Conservation (phyloP, 768 basidiomycete species). For the Amanita thiersii region DNA sequence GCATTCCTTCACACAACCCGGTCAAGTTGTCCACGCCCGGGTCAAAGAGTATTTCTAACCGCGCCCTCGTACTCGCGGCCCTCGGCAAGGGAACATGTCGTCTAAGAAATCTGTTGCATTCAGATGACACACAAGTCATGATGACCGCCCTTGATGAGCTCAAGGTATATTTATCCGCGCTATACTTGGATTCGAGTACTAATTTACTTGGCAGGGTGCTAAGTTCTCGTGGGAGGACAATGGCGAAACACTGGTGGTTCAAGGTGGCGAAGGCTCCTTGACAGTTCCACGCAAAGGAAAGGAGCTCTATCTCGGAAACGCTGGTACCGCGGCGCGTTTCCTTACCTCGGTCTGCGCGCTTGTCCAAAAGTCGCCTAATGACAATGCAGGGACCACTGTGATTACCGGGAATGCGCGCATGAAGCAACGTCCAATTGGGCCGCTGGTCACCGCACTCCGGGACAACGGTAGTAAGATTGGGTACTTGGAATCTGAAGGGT, state of each 20-base stretch:
- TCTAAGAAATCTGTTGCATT: slow-evolving; percentile 86
- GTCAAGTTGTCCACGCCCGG: slow-evolving; percentile 85
- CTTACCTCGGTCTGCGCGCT: slow-evolving; percentile 93
- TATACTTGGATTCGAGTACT: slow-evolving; percentile 1
- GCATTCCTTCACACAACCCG: slow-evolving; percentile 51
- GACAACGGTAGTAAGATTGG: slow-evolving; percentile 73
- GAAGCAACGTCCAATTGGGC: slow-evolving; percentile 97
- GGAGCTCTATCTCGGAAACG: slow-evolving; percentile 93
- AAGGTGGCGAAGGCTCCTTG: slow-evolving; percentile 78
- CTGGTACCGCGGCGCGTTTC: slow-evolving; percentile 97
- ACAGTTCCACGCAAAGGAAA: slow-evolving; percentile 71
- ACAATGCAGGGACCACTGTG: slow-evolving; percentile 47
- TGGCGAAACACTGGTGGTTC: slow-evolving; percentile 90
- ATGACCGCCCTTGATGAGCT: slow-evolving; percentile 89
- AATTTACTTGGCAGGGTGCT: slow-evolving; percentile 55
- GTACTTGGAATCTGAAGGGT: slow-evolving; percentile 75
- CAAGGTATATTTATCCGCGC: slow-evolving; percentile 41
- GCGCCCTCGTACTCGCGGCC: slow-evolving; percentile 88
- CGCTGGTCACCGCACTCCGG: slow-evolving; percentile 83
- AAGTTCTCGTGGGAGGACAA: slow-evolving; percentile 92
- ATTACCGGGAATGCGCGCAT: slow-evolving; percentile 98
- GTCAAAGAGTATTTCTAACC: slow-evolving; percentile 93
- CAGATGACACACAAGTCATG: slow-evolving; percentile 99
- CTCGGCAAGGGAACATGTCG: slow-evolving; percentile 84
- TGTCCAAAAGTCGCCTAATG: slow-evolving; percentile 40